Evolutionary conservation across 495 filamentous ascomycete species (phyloP), one percentile per base, ranked within the genome.

Genomic region (Xylaria scruposa): DNA sequence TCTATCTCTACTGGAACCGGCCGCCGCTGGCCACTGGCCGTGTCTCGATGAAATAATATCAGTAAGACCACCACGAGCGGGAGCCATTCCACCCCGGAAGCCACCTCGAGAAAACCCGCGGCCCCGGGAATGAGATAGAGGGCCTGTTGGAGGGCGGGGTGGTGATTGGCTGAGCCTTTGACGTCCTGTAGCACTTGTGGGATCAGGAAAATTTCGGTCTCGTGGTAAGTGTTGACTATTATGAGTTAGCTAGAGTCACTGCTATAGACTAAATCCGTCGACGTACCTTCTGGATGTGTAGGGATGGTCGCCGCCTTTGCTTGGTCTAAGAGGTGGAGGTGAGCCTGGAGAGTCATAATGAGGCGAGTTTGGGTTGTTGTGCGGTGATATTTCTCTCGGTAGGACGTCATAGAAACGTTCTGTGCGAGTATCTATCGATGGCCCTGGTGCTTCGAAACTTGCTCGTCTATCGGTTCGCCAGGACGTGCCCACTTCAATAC

Each of bases 321-420:
- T 83, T 82, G 90, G 88, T 33, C 87, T 86, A 29, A 91, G 91
- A 1, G 92, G 90, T 33, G 92, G 94, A 61, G 87, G 85, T 10
- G 88, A 85, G 49, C 88, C 88, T 46, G 93, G 92, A 12, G 91
- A 94, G 29, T 86, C 88, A 72, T 90, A 89, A 73, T 87, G 87
- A n/a, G 90, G 90, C 46, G 86, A 87, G 64, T 82, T 85, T 44
- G 90, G 87, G 38, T 86, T 89, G 49, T 81, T 81, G 62, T 89
- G 87, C 21, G 88, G 88, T 7, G 90, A 85, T 26, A 90, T 90
- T 40, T 85, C 85, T 36, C 87, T 83, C 75, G 88, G 87, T 54
- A 86, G 84, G 40, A 85, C 81, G 53, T 80, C 76, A 54, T 76
- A 71, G 58, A 80, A 79, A 17, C 77, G 78, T 9, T 42, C 56